Base-by-base conservation (phyloP, 148 eudicot species). In the Selenicereus undatus region DNA sequence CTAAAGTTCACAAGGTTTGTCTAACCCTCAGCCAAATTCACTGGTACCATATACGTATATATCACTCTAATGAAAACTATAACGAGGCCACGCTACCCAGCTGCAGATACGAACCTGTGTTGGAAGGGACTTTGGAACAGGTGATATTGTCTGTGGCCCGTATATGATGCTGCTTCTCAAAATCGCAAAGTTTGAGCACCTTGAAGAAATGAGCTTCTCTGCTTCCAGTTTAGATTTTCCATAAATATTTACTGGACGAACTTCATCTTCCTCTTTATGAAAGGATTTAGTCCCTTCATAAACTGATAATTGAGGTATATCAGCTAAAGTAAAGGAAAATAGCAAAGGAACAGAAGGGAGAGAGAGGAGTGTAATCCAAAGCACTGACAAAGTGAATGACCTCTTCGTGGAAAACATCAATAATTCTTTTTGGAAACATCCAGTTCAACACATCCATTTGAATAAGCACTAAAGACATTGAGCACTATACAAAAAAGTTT, bases 101-200 rank as follows among this genome's bases (percentile, higher is more conserved):
- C 35, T 20, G 21, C n/a, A 51, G 69, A 65, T 78, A 83, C 78
- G 50, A 35, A 95, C 99, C 97, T 95, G 99, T 87, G 93, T 79
- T 51, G 97, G 99, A 84, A 95, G 99, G 71, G 97, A 91, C 83
- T 95, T 95, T 21, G 91, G 88, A 76, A 93, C 91, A 48, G 97
- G 97, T 45, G 97, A 92, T 78, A 90, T 74, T 24, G 93, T 90
- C 79, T 93, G 97, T 50, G 97, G 93, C 17, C 99, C 99, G 81
- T 83, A 91, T 48, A 95, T 95, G 79, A 95, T 95, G 75, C 99
- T 95, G 91, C 99, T 91, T 88, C 99, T 91, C 88, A 95, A 82
- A 72, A 93, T 95, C 36, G 93, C 97, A 85, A 85, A 95, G 86
- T 92, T 93, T 22, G 88, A 82, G 73, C 87, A 93, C 82, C 89